Evolutionary conservation across 148 eudicot genomes (phyloP).

Genomic region (Cornus florida): DNA sequence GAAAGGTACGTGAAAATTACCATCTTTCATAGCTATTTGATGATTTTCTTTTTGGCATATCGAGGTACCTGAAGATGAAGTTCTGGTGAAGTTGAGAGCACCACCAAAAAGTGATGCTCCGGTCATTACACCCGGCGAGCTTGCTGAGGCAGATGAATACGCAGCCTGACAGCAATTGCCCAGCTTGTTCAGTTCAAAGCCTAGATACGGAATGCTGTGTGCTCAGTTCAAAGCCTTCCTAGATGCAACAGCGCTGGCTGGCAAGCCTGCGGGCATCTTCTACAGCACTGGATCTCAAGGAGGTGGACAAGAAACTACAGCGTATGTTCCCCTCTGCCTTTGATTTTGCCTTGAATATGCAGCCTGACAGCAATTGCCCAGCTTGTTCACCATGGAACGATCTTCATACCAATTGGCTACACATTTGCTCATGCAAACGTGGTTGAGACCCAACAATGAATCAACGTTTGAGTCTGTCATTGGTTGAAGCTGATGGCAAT

Average conservation of each 20-base stretch:
- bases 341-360: no score
- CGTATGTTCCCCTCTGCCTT: constrained; percentile 76
- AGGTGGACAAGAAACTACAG: constrained; percentile 85
- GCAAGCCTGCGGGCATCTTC: constrained; percentile 77
- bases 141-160: constrained; percentile 78
- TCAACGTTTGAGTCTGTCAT: constrained; percentile 14
- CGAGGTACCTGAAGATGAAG: constrained; percentile 69
- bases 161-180: no score
- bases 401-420: no score
- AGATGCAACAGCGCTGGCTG: constrained; percentile 77
- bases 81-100: constrained; percentile 68
- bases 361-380: no score
- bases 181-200: no score
- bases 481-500: not conserved
- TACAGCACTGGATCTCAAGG: constrained; percentile 81
- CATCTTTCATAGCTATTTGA: not conserved
- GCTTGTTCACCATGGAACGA: no score
- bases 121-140: constrained; percentile 47
- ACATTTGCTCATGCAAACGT: no score
- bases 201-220: constrained; percentile 82
- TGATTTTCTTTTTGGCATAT: not conserved
- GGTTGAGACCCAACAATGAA: constrained; percentile 32
- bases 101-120: constrained; percentile 69
- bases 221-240: constrained; percentile 80
- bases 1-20: no score